Percentiles rank a stretch among this genome's conserved stretches.
Conservation (phyloP, 768 basidiomycete species). For the Xerocomellus amylosporus region DNA sequence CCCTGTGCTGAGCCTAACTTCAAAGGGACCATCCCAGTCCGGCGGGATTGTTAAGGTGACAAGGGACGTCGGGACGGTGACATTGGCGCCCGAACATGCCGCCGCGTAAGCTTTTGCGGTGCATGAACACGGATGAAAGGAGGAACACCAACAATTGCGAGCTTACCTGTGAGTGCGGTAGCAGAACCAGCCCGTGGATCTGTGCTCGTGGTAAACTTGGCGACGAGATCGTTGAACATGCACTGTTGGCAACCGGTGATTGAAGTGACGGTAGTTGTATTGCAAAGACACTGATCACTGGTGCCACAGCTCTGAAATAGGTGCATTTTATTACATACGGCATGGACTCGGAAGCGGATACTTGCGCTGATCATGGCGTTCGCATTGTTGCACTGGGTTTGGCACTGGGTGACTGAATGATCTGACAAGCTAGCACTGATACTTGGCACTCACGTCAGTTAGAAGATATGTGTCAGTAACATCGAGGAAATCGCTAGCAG, state of each 20-base stretch:
- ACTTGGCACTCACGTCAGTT: slow-evolving; percentile 24
- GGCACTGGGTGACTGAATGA: slow-evolving; percentile 15
- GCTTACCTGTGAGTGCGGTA: slow-evolving; percentile 53
- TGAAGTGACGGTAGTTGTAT: slow-evolving; percentile 35
- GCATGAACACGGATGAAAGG: slow-evolving; percentile 6
- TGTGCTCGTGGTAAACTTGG: slow-evolving; percentile 43
- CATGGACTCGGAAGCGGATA: not conserved
- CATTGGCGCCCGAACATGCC: slow-evolving; percentile 42
- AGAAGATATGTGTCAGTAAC: slow-evolving; percentile 34
- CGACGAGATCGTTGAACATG: slow-evolving; percentile 57
- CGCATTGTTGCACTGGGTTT: slow-evolving; percentile 26
- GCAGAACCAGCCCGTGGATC: slow-evolving; percentile 60
- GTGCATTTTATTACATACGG: not conserved
- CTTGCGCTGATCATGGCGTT: slow-evolving; percentile 27
- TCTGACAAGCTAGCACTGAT: not conserved
- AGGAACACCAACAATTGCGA: not conserved
- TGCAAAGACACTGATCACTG: slow-evolving; percentile 56
- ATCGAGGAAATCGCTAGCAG: slow-evolving; percentile 44
- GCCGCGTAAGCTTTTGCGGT: slow-evolving; percentile 49
- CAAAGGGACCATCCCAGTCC: slow-evolving; percentile 62
- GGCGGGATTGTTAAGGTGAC: slow-evolving; percentile 45
- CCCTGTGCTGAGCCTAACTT: slow-evolving; percentile 41
- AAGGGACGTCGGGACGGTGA: slow-evolving; percentile 38
- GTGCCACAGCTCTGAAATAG: slow-evolving; percentile 40
- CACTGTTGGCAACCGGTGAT: slow-evolving; percentile 64